These are phyloP conservation scores for Dioscorea dumetorum DNA, from an alignment of 106 monocot genomes.

Conservation along the genomic window DNA sequence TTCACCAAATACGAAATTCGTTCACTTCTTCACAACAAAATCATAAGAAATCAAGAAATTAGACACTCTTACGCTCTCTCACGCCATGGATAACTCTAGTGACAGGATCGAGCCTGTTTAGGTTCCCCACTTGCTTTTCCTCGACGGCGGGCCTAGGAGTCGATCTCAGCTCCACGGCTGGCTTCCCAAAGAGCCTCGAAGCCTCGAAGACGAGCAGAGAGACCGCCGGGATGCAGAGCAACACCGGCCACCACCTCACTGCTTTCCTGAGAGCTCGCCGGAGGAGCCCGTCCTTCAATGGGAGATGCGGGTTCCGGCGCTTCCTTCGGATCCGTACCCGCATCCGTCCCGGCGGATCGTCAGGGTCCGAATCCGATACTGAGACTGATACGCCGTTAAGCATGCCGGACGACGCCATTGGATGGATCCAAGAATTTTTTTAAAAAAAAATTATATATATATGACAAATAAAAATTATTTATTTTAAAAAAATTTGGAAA, in stretches of 20 bases:
- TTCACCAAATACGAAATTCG: neutral
- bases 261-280: neutral
- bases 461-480: too few species aligned
- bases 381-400: constrained; percentile 53
- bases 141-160: neutral
- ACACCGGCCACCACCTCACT: neutral
- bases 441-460: too few species aligned
- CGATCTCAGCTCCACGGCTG: neutral
- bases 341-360: constrained; percentile 29
- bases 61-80: neutral
- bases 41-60: neutral
- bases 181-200: neutral
- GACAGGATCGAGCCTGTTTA: neutral
- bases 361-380: constrained; percentile 65
- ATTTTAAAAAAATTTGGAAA: too few species aligned
- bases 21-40: neutral
- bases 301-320: constrained; percentile 11
- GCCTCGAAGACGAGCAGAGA: neutral
- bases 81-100: neutral
- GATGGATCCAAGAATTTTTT: neutral
- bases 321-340: constrained; percentile 28
- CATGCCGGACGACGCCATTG: constrained; percentile 12
- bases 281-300: neutral
- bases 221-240: neutral
- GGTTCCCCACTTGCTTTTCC: neutral